phyloP scores from a whole-genome alignment of 1,284 basidiomycete genomes.

The Tetrapyrgos nigripes region DNA sequence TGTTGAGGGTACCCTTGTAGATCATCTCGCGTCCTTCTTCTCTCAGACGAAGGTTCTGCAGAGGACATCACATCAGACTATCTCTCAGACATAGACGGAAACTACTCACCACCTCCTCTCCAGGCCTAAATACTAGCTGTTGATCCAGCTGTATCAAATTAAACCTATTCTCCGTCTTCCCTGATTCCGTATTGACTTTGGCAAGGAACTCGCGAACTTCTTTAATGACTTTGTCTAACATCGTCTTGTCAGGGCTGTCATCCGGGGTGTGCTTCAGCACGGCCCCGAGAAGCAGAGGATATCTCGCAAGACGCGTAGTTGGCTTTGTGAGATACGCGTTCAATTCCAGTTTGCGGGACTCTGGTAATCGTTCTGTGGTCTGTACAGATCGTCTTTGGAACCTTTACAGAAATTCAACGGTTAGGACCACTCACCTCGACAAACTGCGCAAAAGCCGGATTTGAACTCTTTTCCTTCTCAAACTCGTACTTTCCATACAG shows the following conservation, averaged over 20 bases:
- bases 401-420: constrained; percentile 2
- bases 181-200: constrained; percentile 92
- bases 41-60: constrained; percentile 83
- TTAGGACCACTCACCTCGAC: constrained; percentile 76
- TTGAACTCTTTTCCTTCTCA: constrained; percentile 96
- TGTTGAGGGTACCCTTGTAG: constrained; percentile 93
- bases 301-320: constrained; percentile 95
- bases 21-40: constrained; percentile 93
- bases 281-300: constrained; percentile 93
- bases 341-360: constrained; percentile 95
- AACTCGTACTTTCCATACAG: constrained; percentile 99
- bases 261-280: constrained; percentile 94
- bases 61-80: constrained; percentile 2
- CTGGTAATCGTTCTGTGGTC: constrained; percentile 91
- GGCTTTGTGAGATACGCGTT: constrained; percentile 99
- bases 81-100: constrained; percentile 8
- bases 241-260: constrained; percentile 87
- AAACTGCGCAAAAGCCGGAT: constrained; percentile 94
- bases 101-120: constrained; percentile 85
- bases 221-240: constrained; percentile 81
- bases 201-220: constrained; percentile 85
- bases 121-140: constrained; percentile 85
- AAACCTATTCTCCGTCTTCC: constrained; percentile 93
- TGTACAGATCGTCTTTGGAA: constrained; percentile 35
- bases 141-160: constrained; percentile 91